These are phyloP conservation scores for Pseudozyma thailandica DNA, from an alignment of 1,284 basidiomycete species.

Conservation along the genomic window DNA sequence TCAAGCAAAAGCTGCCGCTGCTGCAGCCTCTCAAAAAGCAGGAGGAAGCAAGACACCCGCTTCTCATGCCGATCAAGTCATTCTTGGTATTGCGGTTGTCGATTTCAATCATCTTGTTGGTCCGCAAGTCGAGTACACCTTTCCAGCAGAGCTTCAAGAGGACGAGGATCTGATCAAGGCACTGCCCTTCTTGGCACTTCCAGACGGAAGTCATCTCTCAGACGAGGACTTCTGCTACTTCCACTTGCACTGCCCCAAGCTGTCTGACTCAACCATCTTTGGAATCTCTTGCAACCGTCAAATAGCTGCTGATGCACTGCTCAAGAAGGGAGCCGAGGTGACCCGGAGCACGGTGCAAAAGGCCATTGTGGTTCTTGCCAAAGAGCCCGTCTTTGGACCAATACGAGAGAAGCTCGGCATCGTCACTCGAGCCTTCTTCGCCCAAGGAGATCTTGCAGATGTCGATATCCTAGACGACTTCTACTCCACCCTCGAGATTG, in stretches of 20 bases:
- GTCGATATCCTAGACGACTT: conserved; percentile 66
- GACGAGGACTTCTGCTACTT: conserved; percentile 98
- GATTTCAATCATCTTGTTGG: conserved; percentile 67
- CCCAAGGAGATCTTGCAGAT: conserved; percentile 64
- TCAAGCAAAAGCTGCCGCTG: conserved; percentile 30
- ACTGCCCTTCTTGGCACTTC: conserved; percentile 96
- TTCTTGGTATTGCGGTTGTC: conserved; percentile 65
- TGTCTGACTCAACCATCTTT: conserved; percentile 48
- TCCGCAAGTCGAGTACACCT: conserved; percentile 64
- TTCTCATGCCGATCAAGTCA: conserved; percentile 27
- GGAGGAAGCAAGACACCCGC: neutral
- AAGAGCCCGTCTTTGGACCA: conserved; percentile 67
- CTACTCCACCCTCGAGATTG: conserved; percentile 64
- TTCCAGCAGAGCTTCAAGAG: conserved; percentile 55
- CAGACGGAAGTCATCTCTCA: conserved; percentile 93
- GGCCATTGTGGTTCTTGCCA: conserved; percentile 92
- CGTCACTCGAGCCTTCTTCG: conserved; percentile 75
- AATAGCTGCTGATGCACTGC: conserved; percentile 82
- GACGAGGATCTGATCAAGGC: conserved; percentile 60
- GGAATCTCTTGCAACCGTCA: conserved; percentile 81
- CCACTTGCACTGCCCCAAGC: conserved; percentile 73
- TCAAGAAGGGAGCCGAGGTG: conserved; percentile 84
- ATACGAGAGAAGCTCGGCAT: conserved; percentile 91
- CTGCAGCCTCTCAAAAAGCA: conserved; percentile 7
- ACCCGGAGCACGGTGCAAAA: conserved; percentile 97